These are phyloP conservation scores for Steccherinum ochraceum DNA, from an alignment of 768 basidiomycete species.

Conservation along the genomic window DNA sequence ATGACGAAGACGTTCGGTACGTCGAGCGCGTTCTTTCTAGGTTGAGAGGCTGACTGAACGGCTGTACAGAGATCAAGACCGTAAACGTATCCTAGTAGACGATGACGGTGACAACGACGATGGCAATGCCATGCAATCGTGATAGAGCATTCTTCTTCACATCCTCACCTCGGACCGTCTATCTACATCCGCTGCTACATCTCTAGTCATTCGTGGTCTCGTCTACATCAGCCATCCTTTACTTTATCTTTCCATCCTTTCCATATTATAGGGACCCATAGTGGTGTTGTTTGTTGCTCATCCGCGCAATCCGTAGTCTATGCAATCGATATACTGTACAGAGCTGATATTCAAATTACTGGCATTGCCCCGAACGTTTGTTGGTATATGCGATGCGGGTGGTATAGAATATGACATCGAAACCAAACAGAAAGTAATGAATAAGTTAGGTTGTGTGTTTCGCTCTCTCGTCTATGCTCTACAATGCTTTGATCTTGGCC, in stretches of 20 bases:
- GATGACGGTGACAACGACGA: slow-evolving; percentile 15
- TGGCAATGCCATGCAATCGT: slow-evolving; percentile 26
- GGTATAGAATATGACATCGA: too few species aligned
- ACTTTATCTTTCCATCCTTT: neutral
- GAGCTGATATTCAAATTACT: neutral
- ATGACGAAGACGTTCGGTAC: slow-evolving; percentile 52
- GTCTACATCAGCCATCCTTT: neutral
- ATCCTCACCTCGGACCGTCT: too few species aligned
- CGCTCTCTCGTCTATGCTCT: too few species aligned
- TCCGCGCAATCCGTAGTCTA: neutral
- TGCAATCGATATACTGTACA: neutral
- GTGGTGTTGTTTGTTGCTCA: neutral
- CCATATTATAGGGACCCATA: neutral
- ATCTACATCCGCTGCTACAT: too few species aligned
- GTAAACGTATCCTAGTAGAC: slow-evolving; percentile 36
- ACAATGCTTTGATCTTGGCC: slow-evolving; percentile 57
- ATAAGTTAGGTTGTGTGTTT: neutral
- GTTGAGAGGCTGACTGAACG: neutral
- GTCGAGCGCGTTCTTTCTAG: neutral
- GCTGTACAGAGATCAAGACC: slow-evolving; percentile 31
- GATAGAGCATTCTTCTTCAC: too few species aligned
- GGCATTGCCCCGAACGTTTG: too few species aligned
- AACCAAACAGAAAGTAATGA: neutral
- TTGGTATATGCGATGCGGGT: too few species aligned
- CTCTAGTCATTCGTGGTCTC: too few species aligned